phyloP scores from a whole-genome alignment of 1,284 basidiomycete genomes.

The Ceratobasidium theobromae region DNA sequence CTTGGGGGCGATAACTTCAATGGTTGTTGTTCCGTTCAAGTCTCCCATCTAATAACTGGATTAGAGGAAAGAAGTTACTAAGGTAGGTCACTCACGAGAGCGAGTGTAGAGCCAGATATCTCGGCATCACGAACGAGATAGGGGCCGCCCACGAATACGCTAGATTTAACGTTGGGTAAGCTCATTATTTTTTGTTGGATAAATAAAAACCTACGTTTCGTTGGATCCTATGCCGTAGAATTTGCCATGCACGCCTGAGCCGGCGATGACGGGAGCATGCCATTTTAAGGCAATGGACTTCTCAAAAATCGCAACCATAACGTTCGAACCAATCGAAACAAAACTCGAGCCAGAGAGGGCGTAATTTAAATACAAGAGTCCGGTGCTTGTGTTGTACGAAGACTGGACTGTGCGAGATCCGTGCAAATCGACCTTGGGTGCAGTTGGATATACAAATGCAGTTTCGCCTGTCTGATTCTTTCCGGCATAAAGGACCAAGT shows the following conservation, averaged over 20 bases:
- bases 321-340: conserved; percentile 40
- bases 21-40: conserved; percentile 32
- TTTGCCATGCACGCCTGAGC: conserved; percentile 28
- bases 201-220: conserved; percentile 26
- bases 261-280: conserved; percentile 30
- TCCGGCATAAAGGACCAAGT: conserved; percentile 30
- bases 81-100: neutral
- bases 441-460: conserved; percentile 44
- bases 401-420: conserved; percentile 42
- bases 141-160: conserved; percentile 31
- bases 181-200: neutral
- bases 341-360: conserved; percentile 44
- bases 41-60: conserved; percentile 30
- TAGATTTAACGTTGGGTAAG: neutral
- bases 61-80: neutral
- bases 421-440: conserved; percentile 42
- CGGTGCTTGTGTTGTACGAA: conserved; percentile 43
- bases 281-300: conserved; percentile 31
- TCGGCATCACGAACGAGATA: conserved; percentile 34
- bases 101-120: conserved; percentile 10
- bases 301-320: conserved; percentile 28
- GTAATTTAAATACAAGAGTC: conserved; percentile 47
- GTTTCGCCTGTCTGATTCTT: conserved; percentile 50
- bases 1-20: conserved; percentile 34
- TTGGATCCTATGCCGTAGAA: conserved; percentile 36